Evolutionary conservation across 2,329 filamentous ascomycete species (phyloP), one percentile per base, ranked within the genome.

Genomic region (Sordariomycetes sp.): DNA sequence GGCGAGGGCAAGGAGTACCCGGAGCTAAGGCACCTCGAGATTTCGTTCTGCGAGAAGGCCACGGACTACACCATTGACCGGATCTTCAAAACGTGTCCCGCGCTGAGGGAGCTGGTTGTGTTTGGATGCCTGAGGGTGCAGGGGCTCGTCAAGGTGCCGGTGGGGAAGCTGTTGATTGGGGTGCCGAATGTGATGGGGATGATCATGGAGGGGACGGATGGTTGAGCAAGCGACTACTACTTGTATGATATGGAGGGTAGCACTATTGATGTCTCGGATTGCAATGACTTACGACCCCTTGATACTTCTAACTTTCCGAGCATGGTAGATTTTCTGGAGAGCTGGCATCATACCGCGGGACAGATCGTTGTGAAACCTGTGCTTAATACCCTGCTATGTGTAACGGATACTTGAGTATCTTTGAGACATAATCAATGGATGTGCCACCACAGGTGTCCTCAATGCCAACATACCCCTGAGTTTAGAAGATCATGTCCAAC

Each of bases 1-100:
- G 71, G 74, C 6, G 69, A 72, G 10, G 76, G 76, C 25, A 80
- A 77, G 52, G 61, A 57, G 1, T 96, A 95, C 62, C 82, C 86
- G 0, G 74, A 82, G 12, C 75, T 97, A 36, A 73, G 75, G 60
- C 80, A 86, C 58, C 73, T 96, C 51, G 90, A 95, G 66, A 74
- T 94, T 51, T 88, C 85, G 56, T 95, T 95, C 68, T 86, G 84
- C 62, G 81, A 84, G 58, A 73, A 80, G 34, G 79, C 88, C 5
- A 84, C 82, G 20, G 85, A 87, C 62, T 77, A 80, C 56, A 72
- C 87, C 1, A 72, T 88, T 3, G 81, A 80, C 0, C 75, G 72
- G 59, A 80, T 88, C 58, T 88, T 88, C 69, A 74, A 78, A 22
- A 72, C 74, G 54, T 88, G 85, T 61, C 85, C 85, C 0, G 78